Percentiles rank a stretch among this genome's conserved stretches.
Evolutionary conservation across 352 stramenopile species (phyloP).

Genomic region (Phytopythium boreale): DNA sequence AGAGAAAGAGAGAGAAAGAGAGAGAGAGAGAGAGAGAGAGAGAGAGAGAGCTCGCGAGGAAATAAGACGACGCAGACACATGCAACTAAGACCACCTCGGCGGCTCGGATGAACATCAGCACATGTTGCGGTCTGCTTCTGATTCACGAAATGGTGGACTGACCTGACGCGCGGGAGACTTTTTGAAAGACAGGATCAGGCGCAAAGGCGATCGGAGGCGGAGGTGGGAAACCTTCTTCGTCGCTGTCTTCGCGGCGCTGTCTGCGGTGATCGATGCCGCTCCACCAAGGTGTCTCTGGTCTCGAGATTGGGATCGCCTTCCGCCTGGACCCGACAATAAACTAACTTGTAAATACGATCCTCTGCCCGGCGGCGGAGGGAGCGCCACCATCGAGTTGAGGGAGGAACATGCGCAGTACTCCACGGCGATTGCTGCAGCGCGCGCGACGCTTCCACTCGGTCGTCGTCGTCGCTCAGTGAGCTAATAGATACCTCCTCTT

Average conservation of each 20-base stretch:
- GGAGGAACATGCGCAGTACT: not conserved
- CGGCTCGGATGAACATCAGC: not conserved
- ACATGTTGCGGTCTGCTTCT: not conserved
- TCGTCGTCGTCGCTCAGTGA: not conserved
- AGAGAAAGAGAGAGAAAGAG: not conserved
- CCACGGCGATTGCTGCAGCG: not conserved
- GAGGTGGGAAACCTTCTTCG: not conserved
- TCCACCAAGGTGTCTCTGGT: not conserved
- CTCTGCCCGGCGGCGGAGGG: not conserved
- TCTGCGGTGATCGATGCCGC: not conserved
- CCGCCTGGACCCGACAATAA: not conserved
- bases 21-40: not conserved
- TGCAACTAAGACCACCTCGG: not conserved
- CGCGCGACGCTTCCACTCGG: not conserved
- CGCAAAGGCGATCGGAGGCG: not conserved
- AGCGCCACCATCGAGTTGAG: not conserved
- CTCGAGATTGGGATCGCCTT: not conserved
- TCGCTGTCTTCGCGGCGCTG: not conserved
- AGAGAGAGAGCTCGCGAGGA: slow-evolving; percentile 6
- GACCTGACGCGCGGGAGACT: not conserved
- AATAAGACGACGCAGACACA: slow-evolving; percentile 14
- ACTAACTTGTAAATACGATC: slow-evolving; percentile 3
- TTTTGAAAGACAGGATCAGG: not conserved
- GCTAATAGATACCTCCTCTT: not conserved
- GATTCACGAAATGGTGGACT: not conserved